Evolutionary conservation across 306 rosid genomes (phyloP).

Genomic region (Dalbergia cochinchinensis): DNA sequence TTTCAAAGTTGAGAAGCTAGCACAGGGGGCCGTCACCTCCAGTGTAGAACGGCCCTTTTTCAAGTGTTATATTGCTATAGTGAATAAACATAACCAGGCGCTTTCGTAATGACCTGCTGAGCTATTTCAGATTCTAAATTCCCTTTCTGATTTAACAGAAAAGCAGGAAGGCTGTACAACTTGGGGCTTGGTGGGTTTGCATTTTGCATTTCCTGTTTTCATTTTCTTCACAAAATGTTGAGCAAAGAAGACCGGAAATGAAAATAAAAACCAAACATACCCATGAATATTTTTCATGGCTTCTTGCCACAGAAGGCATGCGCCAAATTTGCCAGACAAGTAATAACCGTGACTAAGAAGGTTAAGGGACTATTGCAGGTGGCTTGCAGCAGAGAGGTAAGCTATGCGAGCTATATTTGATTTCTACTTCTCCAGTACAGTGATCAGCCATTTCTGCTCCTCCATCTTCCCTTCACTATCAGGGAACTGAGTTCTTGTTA

Average conservation of each 20-base stretch:
- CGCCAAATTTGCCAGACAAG: not conserved
- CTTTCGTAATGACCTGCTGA: not conserved
- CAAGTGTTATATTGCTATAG: not conserved
- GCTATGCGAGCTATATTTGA: too few species aligned
- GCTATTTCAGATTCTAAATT: conserved; percentile 19
- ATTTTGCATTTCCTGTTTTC: too few species aligned
- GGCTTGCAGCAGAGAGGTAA: too few species aligned
- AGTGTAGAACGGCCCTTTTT: conserved; percentile 2
- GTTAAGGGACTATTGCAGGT: not conserved
- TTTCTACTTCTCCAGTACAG: too few species aligned
- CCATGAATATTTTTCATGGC: not conserved
- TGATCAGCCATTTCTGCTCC: too few species aligned
- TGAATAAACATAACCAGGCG: conserved; percentile 16
- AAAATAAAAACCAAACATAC: too few species aligned
- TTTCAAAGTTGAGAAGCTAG: conserved; percentile 30
- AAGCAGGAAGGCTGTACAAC: conserved; percentile 2
- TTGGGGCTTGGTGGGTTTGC: too few species aligned
- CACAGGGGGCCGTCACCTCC: conserved; percentile 13
- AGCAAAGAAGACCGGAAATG: too few species aligned
- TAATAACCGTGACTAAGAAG: not conserved
- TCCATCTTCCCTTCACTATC: too few species aligned
- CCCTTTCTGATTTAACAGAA: not conserved
- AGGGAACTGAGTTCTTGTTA: too few species aligned
- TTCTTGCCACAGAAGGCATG: not conserved
- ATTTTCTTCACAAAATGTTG: too few species aligned